These are phyloP conservation scores for Monilinia polystroma DNA, from an alignment of 2,329 filamentous ascomycete species.

Conservation along the genomic window DNA sequence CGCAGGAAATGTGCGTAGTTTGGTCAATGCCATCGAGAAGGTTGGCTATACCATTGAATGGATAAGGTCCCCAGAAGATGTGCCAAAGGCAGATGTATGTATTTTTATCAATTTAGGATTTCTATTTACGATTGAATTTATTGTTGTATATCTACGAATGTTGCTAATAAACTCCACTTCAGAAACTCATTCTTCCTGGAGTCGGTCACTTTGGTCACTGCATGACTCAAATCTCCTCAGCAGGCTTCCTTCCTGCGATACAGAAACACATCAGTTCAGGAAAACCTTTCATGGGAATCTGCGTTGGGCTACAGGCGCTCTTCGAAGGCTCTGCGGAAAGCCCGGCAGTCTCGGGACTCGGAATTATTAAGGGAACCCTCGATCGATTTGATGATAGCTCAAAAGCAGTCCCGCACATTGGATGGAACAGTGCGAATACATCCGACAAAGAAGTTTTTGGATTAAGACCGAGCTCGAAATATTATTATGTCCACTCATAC, in stretches of 20 bases:
- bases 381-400: conserved; percentile 71
- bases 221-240: conserved; percentile 75
- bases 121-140: neutral
- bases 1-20: conserved; percentile 90
- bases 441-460: conserved; percentile 67
- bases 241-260: conserved; percentile 82
- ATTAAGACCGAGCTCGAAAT: conserved; percentile 78
- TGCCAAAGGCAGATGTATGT: conserved; percentile 78
- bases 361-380: conserved; percentile 68
- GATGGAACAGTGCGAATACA: conserved; percentile 90
- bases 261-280: conserved; percentile 78
- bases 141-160: neutral
- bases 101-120: neutral
- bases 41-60: conserved; percentile 91
- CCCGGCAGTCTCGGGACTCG: conserved; percentile 68
- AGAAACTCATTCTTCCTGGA: conserved; percentile 93
- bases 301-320: conserved; percentile 87
- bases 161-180: neutral
- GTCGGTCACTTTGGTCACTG: conserved; percentile 99
- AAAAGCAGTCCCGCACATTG: conserved; percentile 98
- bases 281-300: conserved; percentile 99
- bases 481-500: conserved; percentile 98
- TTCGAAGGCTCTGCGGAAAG: conserved; percentile 86
- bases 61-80: conserved; percentile 81
- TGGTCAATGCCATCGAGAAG: conserved; percentile 97